phyloP scores from a whole-genome alignment of 2,329 filamentous ascomycete genomes.

The Fusarium mangiferae region DNA sequence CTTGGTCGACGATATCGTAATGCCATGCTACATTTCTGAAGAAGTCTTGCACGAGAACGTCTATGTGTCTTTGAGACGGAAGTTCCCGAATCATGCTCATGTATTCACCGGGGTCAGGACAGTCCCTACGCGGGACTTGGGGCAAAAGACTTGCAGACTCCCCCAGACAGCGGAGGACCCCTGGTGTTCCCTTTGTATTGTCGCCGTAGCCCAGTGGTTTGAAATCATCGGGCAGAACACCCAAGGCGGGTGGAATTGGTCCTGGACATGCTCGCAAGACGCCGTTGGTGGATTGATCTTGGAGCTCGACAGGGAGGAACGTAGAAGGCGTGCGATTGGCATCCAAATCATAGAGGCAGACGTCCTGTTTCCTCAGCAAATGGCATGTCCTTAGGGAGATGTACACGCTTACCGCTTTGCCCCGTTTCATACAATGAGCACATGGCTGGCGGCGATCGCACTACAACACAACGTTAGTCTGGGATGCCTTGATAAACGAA shows the following conservation, averaged over 20 bases:
- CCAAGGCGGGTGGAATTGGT: not conserved
- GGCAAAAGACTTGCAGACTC: not conserved
- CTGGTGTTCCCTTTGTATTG: not conserved
- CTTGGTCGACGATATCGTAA: not conserved
- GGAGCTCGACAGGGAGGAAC: not conserved
- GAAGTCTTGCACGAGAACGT: not conserved
- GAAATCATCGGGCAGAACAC: not conserved
- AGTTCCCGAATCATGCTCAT: not conserved
- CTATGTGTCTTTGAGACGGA: not conserved
- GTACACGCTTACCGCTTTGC: not conserved
- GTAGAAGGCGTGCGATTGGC: not conserved
- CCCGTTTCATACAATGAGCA: not conserved
- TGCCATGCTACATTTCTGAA: not conserved
- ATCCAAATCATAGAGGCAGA: not conserved
- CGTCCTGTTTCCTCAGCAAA: fast-evolving
- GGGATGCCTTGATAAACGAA: not conserved
- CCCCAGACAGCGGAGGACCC: not conserved
- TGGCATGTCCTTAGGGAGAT: fast-evolving
- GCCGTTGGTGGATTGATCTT: not conserved
- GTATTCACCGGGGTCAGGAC: not conserved
- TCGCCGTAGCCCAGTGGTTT: not conserved
- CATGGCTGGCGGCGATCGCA: not conserved
- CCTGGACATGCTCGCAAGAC: not conserved
- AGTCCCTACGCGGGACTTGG: fast-evolving
- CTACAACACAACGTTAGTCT: not conserved